A percentile compares a stretch with the other conserved stretches of the same genome.
These are phyloP conservation scores for Claviceps capensis DNA, from an alignment of 2,329 filamentous ascomycete species.

Conservation along the genomic window DNA sequence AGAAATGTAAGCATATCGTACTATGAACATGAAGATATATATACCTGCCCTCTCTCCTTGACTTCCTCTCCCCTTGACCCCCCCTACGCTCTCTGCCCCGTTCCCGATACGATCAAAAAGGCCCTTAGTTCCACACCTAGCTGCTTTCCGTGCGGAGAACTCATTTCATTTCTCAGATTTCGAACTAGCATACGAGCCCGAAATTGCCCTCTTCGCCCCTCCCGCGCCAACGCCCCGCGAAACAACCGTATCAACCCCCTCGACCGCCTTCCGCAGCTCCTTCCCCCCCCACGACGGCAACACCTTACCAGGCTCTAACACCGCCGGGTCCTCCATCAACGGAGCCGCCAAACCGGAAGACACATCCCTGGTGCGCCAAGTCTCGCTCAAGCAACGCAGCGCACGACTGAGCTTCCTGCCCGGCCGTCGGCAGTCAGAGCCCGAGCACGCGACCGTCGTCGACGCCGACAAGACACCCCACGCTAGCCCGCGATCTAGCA, in stretches of 20 bases:
- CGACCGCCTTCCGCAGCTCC: conserved; percentile 35
- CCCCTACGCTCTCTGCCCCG: too few relatives aligned
- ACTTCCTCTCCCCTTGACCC: not conserved
- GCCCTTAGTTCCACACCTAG: too few relatives aligned
- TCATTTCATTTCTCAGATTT: conserved; percentile 33
- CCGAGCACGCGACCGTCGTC: conserved; percentile 16
- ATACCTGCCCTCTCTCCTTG: not conserved
- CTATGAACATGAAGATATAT: too few relatives aligned
- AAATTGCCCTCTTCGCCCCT: conserved; percentile 49
- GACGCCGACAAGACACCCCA: conserved; percentile 15
- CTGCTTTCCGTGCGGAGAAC: not conserved
- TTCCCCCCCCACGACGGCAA: conserved; percentile 24
- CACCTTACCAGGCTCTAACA: conserved; percentile 16
- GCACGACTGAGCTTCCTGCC: conserved; percentile 41
- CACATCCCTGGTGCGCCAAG: conserved; percentile 34
- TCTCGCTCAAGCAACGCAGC: conserved; percentile 37
- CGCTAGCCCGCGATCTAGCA: conserved; percentile 19
- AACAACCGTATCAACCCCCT: conserved; percentile 23
- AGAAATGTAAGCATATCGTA: conserved; percentile 42
- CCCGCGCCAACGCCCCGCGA: conserved; percentile 26
- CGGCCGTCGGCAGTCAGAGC: conserved; percentile 35
- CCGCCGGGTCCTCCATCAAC: conserved; percentile 19
- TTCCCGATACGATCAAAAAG: too few relatives aligned
- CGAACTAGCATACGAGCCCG: conserved; percentile 47
- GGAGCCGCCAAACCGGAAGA: conserved; percentile 30